Evolutionary conservation across 2,329 filamentous ascomycete species (phyloP).

Genomic region (Cadophora sp.): DNA sequence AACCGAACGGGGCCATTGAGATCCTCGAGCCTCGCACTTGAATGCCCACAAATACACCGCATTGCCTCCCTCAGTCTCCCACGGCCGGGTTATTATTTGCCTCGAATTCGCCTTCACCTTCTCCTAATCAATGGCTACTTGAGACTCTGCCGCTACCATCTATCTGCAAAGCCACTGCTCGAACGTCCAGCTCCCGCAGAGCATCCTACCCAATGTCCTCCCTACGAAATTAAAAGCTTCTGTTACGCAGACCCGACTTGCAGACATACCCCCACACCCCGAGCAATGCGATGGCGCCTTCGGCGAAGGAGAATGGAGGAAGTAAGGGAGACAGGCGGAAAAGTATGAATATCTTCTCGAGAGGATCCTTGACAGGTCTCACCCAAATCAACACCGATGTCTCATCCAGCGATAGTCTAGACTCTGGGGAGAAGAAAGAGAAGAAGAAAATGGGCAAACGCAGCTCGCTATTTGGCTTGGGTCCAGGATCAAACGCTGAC

Average conservation of each 20-base stretch:
- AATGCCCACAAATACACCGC: constrained; percentile 3
- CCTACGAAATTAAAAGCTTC: constrained; percentile 11
- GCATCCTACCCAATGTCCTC: constrained; percentile 19
- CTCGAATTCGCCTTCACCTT: constrained; percentile 18
- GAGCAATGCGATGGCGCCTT: constrained; percentile 39
- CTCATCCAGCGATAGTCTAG: constrained; percentile 19
- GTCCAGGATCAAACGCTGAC: constrained; percentile 33
- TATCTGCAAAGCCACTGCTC: background rate
- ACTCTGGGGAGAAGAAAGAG: constrained; percentile 36
- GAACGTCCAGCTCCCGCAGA: background rate
- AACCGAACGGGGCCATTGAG: background rate
- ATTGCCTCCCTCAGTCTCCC: background rate
- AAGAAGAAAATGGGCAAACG: constrained; percentile 42
- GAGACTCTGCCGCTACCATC: constrained; percentile 7
- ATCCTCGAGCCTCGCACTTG: background rate
- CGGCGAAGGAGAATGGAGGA: constrained; percentile 30
- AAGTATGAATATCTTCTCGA: constrained; percentile 42
- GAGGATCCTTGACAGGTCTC: constrained; percentile 33
- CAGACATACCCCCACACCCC: constrained; percentile 23
- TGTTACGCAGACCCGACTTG: constrained; percentile 16
- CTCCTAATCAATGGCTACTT: background rate
- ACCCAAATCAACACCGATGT: constrained; percentile 40
- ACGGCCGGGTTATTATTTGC: background rate
- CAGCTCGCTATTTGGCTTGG: constrained; percentile 39
- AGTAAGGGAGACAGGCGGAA: constrained; percentile 35